Base-by-base conservation (phyloP, 768 basidiomycete species). In the Leucocoprinus birnbaumii region DNA sequence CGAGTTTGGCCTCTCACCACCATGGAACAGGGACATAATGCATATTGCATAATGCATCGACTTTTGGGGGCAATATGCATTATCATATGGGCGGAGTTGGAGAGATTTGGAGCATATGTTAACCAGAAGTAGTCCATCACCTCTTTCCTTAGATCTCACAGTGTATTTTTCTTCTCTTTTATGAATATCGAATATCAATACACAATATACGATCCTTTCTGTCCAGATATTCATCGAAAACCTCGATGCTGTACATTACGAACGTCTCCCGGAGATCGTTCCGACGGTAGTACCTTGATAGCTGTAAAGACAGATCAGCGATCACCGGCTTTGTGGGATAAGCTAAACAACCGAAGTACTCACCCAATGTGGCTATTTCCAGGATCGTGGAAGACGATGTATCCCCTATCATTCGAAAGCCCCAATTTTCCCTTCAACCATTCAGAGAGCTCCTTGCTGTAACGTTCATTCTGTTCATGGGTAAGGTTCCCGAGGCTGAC, bases 371-470 rank as follows among this genome's bases (percentile, higher is more conserved):
- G 62, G 9, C 65, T 74, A 25, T 73, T 68, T 10, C 83, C 84
- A 26, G 83, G 83, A 59, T 85, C 83, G 56, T 70, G 62, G 68
- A 79, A 84, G 2, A 70, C 65, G 62, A 89, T 81, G 62, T 87
- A 87, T 47, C 83, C 85, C 45, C 85, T 76, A 58, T 82, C 69
- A 1, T 68, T 74, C 0, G 69, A 66, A 16, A 80, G 65, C 5
- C 77, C 78, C 2, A 89, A 68, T 54, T 82, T 81, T 61, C 75
- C 65, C 58, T 80, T 63, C 62, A 89, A 76, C 65, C 77, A 86
- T 9, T 69, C 63, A 49, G 81, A 82, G 53, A 88, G 75, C 2
- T 64, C 70, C 60, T 77, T 77, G 66, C 83, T 83, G 67, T 84
- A 87, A 37, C 56, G 56, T 54, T 78, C 77, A 53, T 84, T 84